Conservation (phyloP, 805 yeast genomes). For the Pichia pseudocactophila region DNA sequence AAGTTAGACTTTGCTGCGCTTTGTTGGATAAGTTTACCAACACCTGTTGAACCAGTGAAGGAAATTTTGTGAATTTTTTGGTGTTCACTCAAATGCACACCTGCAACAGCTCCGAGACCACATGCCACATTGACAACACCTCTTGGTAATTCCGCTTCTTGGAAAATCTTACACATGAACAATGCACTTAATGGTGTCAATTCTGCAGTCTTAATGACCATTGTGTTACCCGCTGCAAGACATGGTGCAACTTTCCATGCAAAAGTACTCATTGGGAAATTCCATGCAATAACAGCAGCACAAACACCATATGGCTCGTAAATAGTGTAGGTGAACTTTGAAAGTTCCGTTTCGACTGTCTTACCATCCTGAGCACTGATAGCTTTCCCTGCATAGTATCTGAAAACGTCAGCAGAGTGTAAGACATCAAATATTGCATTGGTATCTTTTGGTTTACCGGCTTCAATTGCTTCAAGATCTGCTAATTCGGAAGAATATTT, state of each 20-base stretch:
- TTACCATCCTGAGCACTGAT: slow-evolving; percentile 55
- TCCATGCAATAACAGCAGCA: slow-evolving; percentile 69
- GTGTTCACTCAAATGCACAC: slow-evolving; percentile 50
- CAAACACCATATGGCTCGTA: slow-evolving; percentile 63
- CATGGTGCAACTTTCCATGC: slow-evolving; percentile 66
- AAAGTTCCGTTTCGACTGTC: slow-evolving; percentile 48
- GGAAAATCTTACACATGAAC: slow-evolving; percentile 41
- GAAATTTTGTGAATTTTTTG: slow-evolving; percentile 53
- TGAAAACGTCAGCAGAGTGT: slow-evolving; percentile 46
- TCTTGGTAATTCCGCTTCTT: slow-evolving; percentile 54
- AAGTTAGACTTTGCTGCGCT: slow-evolving; percentile 77
- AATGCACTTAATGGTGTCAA: slow-evolving; percentile 61
- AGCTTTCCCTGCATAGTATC: slow-evolving; percentile 69
- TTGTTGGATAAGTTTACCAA: slow-evolving; percentile 75
- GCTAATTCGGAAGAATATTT: slow-evolving; percentile 43
- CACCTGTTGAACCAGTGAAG: slow-evolving; percentile 60
- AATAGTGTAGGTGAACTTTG: slow-evolving; percentile 53
- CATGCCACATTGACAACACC: slow-evolving; percentile 57
- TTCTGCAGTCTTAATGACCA: slow-evolving; percentile 57
- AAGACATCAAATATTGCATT: slow-evolving; percentile 54
- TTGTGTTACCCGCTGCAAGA: slow-evolving; percentile 56
- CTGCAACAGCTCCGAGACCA: slow-evolving; percentile 55
- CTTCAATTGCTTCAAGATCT: slow-evolving; percentile 48
- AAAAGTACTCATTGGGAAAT: slow-evolving; percentile 61
- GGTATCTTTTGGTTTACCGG: slow-evolving; percentile 46